Evolutionary conservation across 2,329 filamentous ascomycete species (phyloP).

Genomic region (Neocucurbitaria cava): DNA sequence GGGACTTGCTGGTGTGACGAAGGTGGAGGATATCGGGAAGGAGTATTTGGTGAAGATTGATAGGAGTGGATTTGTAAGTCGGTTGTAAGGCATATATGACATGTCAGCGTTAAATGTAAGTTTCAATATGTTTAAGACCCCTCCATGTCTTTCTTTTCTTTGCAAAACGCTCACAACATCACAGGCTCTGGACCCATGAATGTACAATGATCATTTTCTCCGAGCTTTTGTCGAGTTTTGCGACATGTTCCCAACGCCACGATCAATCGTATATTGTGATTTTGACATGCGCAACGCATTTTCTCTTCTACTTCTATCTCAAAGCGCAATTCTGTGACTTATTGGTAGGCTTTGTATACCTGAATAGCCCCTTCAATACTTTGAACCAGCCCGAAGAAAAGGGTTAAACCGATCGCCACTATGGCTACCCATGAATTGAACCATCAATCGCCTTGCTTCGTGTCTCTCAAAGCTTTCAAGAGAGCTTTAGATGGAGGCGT

Average conservation of each 20-base stretch:
- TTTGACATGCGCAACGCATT: too few species aligned
- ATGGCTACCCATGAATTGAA: not conserved
- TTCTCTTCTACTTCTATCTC: too few species aligned
- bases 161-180: too few species aligned
- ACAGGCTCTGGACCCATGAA: too few species aligned
- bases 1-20: conserved; percentile 30
- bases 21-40: conserved; percentile 27
- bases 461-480: not conserved
- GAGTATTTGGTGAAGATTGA: conserved; percentile 34
- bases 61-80: conserved; percentile 27
- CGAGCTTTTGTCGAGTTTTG: too few species aligned
- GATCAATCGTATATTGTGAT: too few species aligned
- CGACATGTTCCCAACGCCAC: too few species aligned
- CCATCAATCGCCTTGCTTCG: not conserved
- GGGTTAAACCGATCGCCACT: conserved; percentile 42
- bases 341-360: not conserved
- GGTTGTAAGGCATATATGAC: conserved; percentile 6
- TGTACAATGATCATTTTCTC: too few species aligned
- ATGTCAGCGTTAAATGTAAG: not conserved
- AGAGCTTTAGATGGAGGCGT: not conserved
- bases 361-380: conserved; percentile 24
- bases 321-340: not conserved
- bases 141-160: too few species aligned
- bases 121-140: not conserved
- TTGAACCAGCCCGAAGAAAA: conserved; percentile 55